Evolutionary conservation across 352 stramenopile species (phyloP), one percentile per base, ranked within the genome.

Genomic region (Phytophthora sp.): DNA sequence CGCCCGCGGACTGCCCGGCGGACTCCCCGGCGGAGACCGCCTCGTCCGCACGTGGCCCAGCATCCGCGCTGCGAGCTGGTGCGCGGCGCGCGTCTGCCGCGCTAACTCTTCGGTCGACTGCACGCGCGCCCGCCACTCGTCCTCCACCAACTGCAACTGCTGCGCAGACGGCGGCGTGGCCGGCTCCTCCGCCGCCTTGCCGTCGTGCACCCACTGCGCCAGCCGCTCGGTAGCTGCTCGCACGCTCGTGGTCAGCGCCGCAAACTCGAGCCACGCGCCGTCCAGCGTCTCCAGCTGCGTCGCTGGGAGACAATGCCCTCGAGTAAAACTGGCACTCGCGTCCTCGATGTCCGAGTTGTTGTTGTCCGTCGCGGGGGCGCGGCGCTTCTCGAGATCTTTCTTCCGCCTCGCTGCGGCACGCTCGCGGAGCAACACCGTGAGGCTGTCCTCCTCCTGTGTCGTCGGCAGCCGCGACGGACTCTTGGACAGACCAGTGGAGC

Each of bases 381-480:
- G 12, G 5, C 48, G 31, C 48, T 57, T 57, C 34, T 48, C 17
- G 9, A 43, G 0, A 10, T 60, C 57, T 28, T 51, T 61, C 26
- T 59, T 31, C 13, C 44, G 38, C 52, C 48, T 61, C 13, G 58
- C 57, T 38, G 37, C 45, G 9, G 60, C 62, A 31, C 63, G 63
- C 30, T 69, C 56, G 9, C 50, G 43, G 15, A 73, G 58, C 42
- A 73, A 20, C 15, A 59, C 35, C 0, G 65, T 57, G 10, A 74
- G 59, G 38, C 65, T 74, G 53, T 74, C 65, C 15, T 69, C 58
- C 18, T 65, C 61, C n/a, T 67, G 30, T 26, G 50, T 31, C 27
- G 24, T 12, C 13, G 24, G 17, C 30, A 68, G 5, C 12, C 50
- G 32, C 20, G 51, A 64, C 10, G 53, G 37, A 12, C 61, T 69